These are phyloP conservation scores for Coemansia sp. DNA, from an alignment of 192 early-diverging fungal species.

Conservation along the genomic window DNA sequence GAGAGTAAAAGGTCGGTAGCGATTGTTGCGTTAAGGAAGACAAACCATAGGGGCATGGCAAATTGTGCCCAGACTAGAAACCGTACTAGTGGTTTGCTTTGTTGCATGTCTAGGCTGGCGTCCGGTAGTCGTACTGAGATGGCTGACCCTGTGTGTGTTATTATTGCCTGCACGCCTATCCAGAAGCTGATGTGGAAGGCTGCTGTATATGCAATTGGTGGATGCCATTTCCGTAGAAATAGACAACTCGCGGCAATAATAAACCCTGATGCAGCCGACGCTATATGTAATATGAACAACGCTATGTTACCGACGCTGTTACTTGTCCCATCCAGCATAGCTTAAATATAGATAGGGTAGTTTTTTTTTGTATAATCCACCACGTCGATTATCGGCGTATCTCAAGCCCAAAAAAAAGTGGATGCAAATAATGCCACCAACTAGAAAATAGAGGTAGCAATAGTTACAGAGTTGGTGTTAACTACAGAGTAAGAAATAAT, in stretches of 20 bases:
- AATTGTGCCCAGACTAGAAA: constrained; percentile 56
- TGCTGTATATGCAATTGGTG: constrained; percentile 47
- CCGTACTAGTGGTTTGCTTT: constrained; percentile 35
- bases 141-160: constrained; percentile 45
- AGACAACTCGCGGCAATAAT: constrained; percentile 44
- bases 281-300: constrained; percentile 46
- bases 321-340: constrained; percentile 33
- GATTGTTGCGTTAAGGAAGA: constrained; percentile 47
- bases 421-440: neutral
- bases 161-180: constrained; percentile 52
- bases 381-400: neutral
- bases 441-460: neutral
- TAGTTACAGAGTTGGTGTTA: neutral
- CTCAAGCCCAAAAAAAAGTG: neutral
- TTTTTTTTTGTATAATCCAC: neutral
- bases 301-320: constrained; percentile 42
- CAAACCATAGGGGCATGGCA: constrained; percentile 56
- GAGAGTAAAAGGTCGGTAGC: constrained; percentile 51
- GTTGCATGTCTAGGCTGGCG: constrained; percentile 32
- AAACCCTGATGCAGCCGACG: constrained; percentile 43
- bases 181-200: constrained; percentile 54
- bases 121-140: constrained; percentile 47
- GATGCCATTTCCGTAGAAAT: constrained; percentile 50
- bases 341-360: neutral
- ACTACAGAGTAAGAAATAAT: neutral